A percentile compares a stretch with the other conserved stretches of the same genome.
phyloP scores from a whole-genome alignment of 2,329 filamentous ascomycete species.

The Alternaria brassicicola region DNA sequence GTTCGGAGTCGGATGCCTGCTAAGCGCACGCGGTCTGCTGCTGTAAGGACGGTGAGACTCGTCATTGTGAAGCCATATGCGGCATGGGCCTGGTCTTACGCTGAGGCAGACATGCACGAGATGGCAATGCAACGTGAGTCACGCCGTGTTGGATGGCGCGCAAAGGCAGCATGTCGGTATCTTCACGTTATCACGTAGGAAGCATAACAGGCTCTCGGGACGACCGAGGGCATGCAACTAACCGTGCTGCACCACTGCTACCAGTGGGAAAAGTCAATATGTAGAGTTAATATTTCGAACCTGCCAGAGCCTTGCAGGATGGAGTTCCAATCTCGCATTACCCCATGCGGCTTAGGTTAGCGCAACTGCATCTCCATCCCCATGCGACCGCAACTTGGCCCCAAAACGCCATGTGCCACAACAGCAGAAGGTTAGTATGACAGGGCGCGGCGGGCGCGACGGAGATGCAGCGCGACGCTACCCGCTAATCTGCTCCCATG shows the following conservation, averaged over 20 bases:
- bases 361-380: constrained; percentile 14
- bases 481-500: constrained; percentile 16
- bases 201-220: constrained; percentile 18
- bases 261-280: constrained; percentile 6
- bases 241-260: not conserved
- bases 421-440: constrained; percentile 27
- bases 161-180: constrained; percentile 1
- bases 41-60: constrained; percentile 31
- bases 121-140: no score
- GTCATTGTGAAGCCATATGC: constrained; percentile 12
- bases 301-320: constrained; percentile 21
- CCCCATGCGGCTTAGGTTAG: constrained; percentile 27
- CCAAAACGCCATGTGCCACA: constrained; percentile 27
- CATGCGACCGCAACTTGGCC: constrained; percentile 31
- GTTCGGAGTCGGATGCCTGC: constrained; percentile 40
- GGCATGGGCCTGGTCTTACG: constrained; percentile 14
- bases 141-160: constrained; percentile 4
- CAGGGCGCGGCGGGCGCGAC: constrained; percentile 27
- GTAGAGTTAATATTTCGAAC: constrained; percentile 10
- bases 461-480: constrained; percentile 19
- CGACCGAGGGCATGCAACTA: constrained; percentile 13
- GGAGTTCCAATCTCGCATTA: constrained; percentile 20
- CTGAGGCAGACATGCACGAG: constrained; percentile 10
- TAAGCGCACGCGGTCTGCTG: constrained; percentile 23
- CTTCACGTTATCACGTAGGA: not conserved